Percentiles rank a stretch among this genome's conserved stretches.
phyloP scores from a whole-genome alignment of 495 filamentous ascomycete genomes.

The Penicillium bovifimosum region DNA sequence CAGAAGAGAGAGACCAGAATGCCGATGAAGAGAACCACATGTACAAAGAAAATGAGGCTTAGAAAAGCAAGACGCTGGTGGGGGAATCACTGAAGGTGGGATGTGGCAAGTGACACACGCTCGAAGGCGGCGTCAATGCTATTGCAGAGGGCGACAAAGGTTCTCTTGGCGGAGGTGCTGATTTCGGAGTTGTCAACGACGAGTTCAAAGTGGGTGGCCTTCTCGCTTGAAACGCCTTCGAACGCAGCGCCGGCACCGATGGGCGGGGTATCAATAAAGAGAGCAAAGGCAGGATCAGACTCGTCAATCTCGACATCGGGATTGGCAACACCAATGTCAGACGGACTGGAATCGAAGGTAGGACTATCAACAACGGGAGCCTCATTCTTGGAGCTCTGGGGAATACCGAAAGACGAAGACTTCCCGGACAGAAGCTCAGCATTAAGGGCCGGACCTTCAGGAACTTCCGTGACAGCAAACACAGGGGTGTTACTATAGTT shows the following conservation, averaged over 20 bases:
- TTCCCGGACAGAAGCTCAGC: constrained; percentile 62
- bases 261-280: constrained; percentile 48
- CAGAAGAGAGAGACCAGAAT: constrained; percentile 4
- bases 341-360: constrained; percentile 27
- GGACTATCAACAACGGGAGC: constrained; percentile 42
- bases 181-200: constrained; percentile 45
- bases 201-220: constrained; percentile 55
- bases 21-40: constrained; percentile 20
- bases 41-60: constrained; percentile 21
- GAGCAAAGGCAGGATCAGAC: constrained; percentile 53
- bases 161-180: constrained; percentile 26
- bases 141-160: constrained; percentile 41
- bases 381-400: constrained; percentile 47
- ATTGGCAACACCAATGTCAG: constrained; percentile 29
- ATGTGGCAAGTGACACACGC: constrained; percentile 42
- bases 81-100: constrained; percentile 43
- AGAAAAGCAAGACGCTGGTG: constrained; percentile 24
- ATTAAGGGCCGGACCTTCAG: constrained; percentile 62
- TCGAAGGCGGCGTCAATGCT: constrained; percentile 48
- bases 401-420: constrained; percentile 41
- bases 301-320: constrained; percentile 53
- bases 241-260: constrained; percentile 39
- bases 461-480: constrained; percentile 72
- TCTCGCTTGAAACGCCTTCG: constrained; percentile 51
- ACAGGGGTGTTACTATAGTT: constrained; percentile 67